Evolutionary conservation across 345 rosid genomes (phyloP).

Genomic region (Durio zibethinus): DNA sequence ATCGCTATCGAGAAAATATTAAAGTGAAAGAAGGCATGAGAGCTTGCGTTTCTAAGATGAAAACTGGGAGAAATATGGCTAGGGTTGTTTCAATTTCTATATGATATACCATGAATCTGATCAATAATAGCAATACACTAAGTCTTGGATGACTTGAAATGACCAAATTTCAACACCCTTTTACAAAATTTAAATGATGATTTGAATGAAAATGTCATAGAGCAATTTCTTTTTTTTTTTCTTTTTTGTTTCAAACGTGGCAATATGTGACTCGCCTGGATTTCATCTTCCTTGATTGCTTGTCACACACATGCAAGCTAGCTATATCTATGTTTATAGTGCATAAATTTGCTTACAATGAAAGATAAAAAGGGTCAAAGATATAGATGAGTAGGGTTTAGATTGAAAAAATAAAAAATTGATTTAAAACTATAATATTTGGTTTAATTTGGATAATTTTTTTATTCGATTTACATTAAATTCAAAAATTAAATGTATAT

Average conservation of each 20-base stretch:
- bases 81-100: background rate
- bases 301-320: background rate
- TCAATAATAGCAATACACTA: background rate
- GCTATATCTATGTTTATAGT: background rate
- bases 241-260: background rate
- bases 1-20: background rate
- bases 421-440: too few relatives aligned
- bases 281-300: background rate
- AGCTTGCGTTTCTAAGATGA: slow-evolving; percentile 10
- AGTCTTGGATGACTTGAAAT: background rate
- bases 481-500: too few relatives aligned
- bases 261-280: background rate
- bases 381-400: too few relatives aligned
- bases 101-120: slow-evolving; percentile 3
- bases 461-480: too few relatives aligned
- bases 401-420: too few relatives aligned
- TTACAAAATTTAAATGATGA: background rate
- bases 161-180: slow-evolving; percentile 1
- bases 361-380: background rate
- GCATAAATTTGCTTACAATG: background rate
- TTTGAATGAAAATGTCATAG: background rate
- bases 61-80: background rate
- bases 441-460: too few relatives aligned
- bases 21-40: background rate
- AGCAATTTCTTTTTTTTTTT: background rate